These are phyloP conservation scores for Solanum sejunctum DNA, from an alignment of 257 asterid genomes.

Conservation along the genomic window DNA sequence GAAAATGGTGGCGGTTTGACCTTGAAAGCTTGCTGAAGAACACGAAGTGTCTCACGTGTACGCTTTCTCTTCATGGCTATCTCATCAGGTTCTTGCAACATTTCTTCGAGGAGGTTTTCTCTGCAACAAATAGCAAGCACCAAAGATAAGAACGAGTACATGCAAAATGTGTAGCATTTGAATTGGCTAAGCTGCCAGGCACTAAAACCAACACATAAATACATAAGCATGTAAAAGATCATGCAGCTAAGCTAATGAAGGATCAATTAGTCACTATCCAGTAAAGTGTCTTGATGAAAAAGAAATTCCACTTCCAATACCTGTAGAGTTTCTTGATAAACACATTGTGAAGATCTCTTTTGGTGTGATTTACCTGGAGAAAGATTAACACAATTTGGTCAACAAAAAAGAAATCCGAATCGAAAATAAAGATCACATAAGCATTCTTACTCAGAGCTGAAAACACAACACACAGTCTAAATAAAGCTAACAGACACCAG, in stretches of 20 bases:
- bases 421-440: background rate
- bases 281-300: constrained; percentile 42
- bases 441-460: background rate
- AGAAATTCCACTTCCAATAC: constrained; percentile 14
- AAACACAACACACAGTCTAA: background rate
- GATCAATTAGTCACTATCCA: background rate
- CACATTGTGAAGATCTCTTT: constrained; percentile 78
- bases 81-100: constrained; percentile 97
- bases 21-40: constrained; percentile 88
- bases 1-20: constrained; percentile 28
- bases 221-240: background rate
- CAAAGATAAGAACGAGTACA: background rate
- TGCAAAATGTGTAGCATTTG: background rate
- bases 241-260: background rate
- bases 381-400: constrained; percentile 1
- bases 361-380: constrained; percentile 80
- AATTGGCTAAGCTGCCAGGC: background rate
- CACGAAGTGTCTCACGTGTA: constrained; percentile 72
- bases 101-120: constrained; percentile 84
- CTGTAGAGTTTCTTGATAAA: constrained; percentile 70
- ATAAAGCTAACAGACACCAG: background rate
- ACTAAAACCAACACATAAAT: background rate
- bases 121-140: constrained; percentile 19
- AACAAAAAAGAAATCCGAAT: background rate
- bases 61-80: constrained; percentile 80